Evolutionary conservation across 805 yeast genomes (phyloP).

Genomic region (Ogataea trehalophila): DNA sequence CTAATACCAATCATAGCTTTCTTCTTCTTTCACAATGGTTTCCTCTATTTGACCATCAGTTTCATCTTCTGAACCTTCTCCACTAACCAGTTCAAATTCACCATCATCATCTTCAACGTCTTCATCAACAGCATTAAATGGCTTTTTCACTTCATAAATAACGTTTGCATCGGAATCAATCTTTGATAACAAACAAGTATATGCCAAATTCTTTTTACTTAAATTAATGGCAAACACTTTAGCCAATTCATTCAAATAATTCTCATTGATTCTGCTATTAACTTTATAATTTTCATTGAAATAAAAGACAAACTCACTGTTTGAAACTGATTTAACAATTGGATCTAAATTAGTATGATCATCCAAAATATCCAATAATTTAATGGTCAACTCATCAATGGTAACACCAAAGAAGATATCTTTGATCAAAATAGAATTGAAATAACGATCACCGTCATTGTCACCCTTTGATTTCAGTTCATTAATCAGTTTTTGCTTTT

Average conservation of each 20-base stretch:
- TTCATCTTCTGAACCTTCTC: conserved; percentile 1
- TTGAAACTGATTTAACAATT: conserved; percentile 37
- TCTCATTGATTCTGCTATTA: conserved; percentile 36
- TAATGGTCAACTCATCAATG: conserved; percentile 36
- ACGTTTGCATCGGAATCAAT: conserved; percentile 34
- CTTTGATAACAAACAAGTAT: conserved; percentile 42
- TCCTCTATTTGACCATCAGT: conserved; percentile 4
- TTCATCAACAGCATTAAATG: neutral
- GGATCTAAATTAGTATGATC: conserved; percentile 14
- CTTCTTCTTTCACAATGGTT: neutral
- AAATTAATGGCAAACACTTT: conserved; percentile 32
- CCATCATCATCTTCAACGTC: neutral
- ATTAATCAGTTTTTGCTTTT: conserved; percentile 23
- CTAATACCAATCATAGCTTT: conserved; percentile 4
- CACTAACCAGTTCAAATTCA: neutral
- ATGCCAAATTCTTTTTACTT: conserved; percentile 41
- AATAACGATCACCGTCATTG: conserved; percentile 22
- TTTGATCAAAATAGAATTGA: conserved; percentile 51
- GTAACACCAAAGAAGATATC: conserved; percentile 53
- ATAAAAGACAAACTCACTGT: conserved; percentile 36
- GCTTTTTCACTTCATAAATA: conserved; percentile 24
- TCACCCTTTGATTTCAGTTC: conserved; percentile 18
- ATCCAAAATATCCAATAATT: conserved; percentile 21
- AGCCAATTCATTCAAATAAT: conserved; percentile 37
- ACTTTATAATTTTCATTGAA: conserved; percentile 30